These are phyloP conservation scores for Blastocladiella emersonii DNA, from an alignment of 371 early-diverging fungal genomes.

Conservation along the genomic window DNA sequence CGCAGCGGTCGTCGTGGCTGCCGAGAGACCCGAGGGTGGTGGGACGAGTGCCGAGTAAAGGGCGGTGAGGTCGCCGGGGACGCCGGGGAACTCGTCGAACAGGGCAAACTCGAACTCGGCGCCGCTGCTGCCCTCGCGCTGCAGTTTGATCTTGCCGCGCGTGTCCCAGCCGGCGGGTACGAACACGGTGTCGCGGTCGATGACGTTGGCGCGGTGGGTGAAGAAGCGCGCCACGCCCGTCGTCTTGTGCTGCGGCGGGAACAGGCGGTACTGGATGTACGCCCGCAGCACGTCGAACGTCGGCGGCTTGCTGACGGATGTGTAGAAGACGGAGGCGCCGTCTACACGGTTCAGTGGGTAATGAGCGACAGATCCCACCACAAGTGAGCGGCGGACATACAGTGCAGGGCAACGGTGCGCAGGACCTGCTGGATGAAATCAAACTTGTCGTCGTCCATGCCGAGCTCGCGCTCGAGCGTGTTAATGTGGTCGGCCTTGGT, in stretches of 20 bases:
- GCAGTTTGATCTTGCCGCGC: slow-evolving; percentile 62
- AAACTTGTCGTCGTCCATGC: slow-evolving; percentile 80
- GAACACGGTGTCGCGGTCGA: slow-evolving; percentile 73
- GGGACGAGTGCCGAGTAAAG: too few species aligned
- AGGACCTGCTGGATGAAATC: slow-evolving; percentile 89
- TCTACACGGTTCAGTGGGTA: slow-evolving; percentile 31
- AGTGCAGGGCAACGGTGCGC: slow-evolving; percentile 78
- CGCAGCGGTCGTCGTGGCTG: too few species aligned
- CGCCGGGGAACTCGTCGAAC: too few species aligned
- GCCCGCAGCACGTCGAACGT: slow-evolving; percentile 62
- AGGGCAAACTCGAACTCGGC: too few species aligned
- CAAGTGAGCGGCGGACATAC: slow-evolving; percentile 29
- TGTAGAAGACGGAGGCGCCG: slow-evolving; percentile 84
- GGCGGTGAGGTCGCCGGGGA: too few species aligned
- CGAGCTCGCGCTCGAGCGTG: slow-evolving; percentile 35
- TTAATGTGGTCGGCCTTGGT: slow-evolving; percentile 43
- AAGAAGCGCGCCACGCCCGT: not conserved
- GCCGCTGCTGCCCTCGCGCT: slow-evolving; percentile 36
- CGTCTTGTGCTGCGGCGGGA: slow-evolving; percentile 10
- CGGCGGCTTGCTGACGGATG: slow-evolving; percentile 60
- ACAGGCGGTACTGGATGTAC: slow-evolving; percentile 67
- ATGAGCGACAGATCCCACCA: not conserved
- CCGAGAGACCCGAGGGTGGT: too few species aligned
- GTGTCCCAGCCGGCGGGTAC: slow-evolving; percentile 91
- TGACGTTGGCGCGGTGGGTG: slow-evolving; percentile 46